Conservation (phyloP, 306 rosid species). For the Biancaea sappan region DNA sequence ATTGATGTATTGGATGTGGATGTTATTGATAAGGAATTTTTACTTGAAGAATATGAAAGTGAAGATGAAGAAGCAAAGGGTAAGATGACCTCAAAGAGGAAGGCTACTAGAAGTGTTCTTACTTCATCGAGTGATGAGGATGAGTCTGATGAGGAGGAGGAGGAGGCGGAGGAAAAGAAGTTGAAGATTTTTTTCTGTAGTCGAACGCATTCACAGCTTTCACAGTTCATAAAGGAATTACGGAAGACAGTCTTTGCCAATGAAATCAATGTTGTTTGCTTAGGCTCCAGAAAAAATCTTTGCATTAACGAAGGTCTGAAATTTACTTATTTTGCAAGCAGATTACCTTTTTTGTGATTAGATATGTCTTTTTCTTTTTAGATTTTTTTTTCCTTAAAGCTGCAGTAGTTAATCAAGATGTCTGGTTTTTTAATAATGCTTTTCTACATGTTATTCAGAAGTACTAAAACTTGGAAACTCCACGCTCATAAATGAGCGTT, state of each 20-base stretch:
- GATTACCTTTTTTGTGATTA: not conserved
- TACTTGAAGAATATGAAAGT: conserved; percentile 81
- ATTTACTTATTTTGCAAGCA: conserved; percentile 12
- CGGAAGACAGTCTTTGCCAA: conserved; percentile 67
- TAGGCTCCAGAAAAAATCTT: conserved; percentile 87
- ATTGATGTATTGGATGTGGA: conserved; percentile 50
- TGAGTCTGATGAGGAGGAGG: conserved; percentile 46
- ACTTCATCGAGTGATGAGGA: conserved; percentile 76
- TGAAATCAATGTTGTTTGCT: conserved; percentile 68
- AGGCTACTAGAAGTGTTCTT: conserved; percentile 42
- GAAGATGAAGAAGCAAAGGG: conserved; percentile 57
- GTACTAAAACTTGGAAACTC: conserved; percentile 69
- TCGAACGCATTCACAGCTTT: conserved; percentile 95
- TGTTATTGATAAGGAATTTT: conserved; percentile 67
- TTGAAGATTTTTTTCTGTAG: conserved; percentile 83
- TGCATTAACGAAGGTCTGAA: conserved; percentile 82
- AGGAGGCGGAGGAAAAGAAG: conserved; percentile 53
- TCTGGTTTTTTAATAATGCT: conserved; percentile 25
- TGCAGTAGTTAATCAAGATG: conserved; percentile 18
- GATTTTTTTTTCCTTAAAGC: not conserved
- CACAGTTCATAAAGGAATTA: conserved; percentile 85
- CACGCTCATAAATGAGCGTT: conserved; percentile 70
- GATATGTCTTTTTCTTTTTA: conserved; percentile 11
- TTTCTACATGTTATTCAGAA: conserved; percentile 51
- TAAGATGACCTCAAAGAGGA: conserved; percentile 60